Conservation (phyloP, 257 asterid genomes). For the Handroanthus guayacan region DNA sequence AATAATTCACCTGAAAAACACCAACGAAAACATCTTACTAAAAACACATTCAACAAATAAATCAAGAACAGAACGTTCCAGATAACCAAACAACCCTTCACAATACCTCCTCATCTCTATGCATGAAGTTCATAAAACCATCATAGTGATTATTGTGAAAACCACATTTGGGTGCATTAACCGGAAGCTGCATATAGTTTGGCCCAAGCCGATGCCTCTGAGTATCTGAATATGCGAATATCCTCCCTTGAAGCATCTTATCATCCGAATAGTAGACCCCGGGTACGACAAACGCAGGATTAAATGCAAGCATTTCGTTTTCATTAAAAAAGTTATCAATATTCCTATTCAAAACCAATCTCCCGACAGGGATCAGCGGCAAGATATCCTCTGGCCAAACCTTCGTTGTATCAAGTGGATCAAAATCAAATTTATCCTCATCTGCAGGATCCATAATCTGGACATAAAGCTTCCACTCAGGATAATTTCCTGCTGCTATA, state of each 20-base stretch:
- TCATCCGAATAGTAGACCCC: neutral
- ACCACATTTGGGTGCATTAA: constrained; percentile 48
- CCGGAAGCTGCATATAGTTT: constrained; percentile 52
- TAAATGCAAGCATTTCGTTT: constrained; percentile 52
- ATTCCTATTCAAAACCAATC: constrained; percentile 72
- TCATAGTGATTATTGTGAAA: constrained; percentile 55
- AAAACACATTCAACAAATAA: neutral
- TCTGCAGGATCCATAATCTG: constrained; percentile 70
- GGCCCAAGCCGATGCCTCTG: constrained; percentile 62
- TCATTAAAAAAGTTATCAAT: constrained; percentile 62
- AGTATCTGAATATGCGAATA: constrained; percentile 35
- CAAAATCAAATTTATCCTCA: constrained; percentile 70
- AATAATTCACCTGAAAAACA: neutral
- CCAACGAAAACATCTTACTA: neutral
- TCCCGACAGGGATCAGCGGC: constrained; percentile 79
- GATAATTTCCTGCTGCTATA: constrained; percentile 66
- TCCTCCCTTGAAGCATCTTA: neutral
- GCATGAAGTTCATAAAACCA: constrained; percentile 52
- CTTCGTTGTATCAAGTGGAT: constrained; percentile 73
- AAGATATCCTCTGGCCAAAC: constrained; percentile 76
- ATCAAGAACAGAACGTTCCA: neutral
- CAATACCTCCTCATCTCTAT: constrained; percentile 53
- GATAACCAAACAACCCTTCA: no score
- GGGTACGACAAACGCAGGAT: neutral
- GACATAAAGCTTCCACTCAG: constrained; percentile 77